Base-by-base conservation (phyloP, 768 basidiomycete genomes). In the Pleurotus cornucopiae region DNA sequence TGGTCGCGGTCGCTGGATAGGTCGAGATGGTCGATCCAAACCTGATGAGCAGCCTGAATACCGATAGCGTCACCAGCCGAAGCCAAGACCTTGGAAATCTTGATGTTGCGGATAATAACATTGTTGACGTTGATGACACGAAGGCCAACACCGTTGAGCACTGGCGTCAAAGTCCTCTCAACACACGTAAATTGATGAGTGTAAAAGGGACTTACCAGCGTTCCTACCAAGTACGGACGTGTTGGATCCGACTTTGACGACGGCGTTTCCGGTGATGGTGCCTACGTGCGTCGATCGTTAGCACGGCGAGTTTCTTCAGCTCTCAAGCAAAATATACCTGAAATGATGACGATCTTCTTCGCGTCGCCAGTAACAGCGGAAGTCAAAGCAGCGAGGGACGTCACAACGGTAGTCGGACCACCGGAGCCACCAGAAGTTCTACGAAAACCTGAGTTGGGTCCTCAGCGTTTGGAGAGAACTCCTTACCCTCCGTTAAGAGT, bases 381-480 rank as follows among this genome's bases (percentile, higher is more conserved):
- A 14, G 73, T 78, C 20, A 78, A 63, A 11, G 70, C 75, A 46
- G 61, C 70, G 23, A 79, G 70, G 23, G 72, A 71, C 37, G 73
- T 67, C 23, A 79, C 78, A 21, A 75, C 77, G 25, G 75, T 77
- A 9, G 67, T 64, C 5, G 74, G 59, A 9, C 76, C 76, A 34
- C 76, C 76, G 26, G 69, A 71, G 25, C 78, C 78, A n/a, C 76
- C 78, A 20, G 71, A 67, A 5, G 77, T 79, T 21, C 77, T 76
- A 44, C 12, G 16, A n/a, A 3, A 26, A 25, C 37, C 16, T 5
- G n/a, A 14, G 26, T 21, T 38, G 26, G 12, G 4, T 6, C 21
- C 47, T 5, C 1, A 49, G 43, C 30, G 6, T 58, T 21, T 66
- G 6, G 49, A 52, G n/a, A 14, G 30, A 39, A 6, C 14, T 3